Evolutionary conservation across 2,329 filamentous ascomycete species (phyloP).

Genomic region (Lasiodiplodia citricola): DNA sequence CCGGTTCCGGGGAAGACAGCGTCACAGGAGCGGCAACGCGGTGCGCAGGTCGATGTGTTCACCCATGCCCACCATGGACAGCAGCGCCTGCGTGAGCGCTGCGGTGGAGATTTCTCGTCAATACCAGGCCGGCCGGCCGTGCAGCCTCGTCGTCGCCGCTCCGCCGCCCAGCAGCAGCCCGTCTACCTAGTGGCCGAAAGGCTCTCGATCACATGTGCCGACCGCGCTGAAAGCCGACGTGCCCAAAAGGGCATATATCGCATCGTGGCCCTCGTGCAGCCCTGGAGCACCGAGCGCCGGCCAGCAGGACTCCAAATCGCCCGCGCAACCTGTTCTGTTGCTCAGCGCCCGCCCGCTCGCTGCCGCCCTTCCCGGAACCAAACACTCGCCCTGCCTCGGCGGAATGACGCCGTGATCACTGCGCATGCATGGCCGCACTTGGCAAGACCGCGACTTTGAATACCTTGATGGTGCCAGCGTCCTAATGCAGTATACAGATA

Average conservation of each 20-base stretch:
- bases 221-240: constrained; percentile 14
- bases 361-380: constrained; percentile 6
- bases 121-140: neutral
- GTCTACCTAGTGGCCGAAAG: neutral
- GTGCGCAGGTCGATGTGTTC: neutral
- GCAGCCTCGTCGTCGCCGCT: constrained; percentile 6
- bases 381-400: constrained; percentile 23
- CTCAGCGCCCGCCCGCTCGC: neutral
- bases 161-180: neutral
- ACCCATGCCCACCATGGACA: constrained; percentile 7
- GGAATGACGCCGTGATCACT: constrained; percentile 26
- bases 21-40: neutral
- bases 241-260: constrained; percentile 13
- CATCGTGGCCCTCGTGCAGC: constrained; percentile 21
- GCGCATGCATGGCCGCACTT: constrained; percentile 50
- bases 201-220: constrained; percentile 22
- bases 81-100: neutral
- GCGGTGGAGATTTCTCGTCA: neutral
- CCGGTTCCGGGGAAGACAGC: constrained; percentile 7
- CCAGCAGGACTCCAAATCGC: constrained; percentile 18
- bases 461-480: constrained; percentile 20
- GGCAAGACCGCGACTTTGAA: constrained; percentile 36
- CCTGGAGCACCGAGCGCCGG: constrained; percentile 11
- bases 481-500: constrained; percentile 36
- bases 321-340: constrained; percentile 16